phyloP scores from a whole-genome alignment of 108 stramenopile genomes.

The Nannochloropsis salina region DNA sequence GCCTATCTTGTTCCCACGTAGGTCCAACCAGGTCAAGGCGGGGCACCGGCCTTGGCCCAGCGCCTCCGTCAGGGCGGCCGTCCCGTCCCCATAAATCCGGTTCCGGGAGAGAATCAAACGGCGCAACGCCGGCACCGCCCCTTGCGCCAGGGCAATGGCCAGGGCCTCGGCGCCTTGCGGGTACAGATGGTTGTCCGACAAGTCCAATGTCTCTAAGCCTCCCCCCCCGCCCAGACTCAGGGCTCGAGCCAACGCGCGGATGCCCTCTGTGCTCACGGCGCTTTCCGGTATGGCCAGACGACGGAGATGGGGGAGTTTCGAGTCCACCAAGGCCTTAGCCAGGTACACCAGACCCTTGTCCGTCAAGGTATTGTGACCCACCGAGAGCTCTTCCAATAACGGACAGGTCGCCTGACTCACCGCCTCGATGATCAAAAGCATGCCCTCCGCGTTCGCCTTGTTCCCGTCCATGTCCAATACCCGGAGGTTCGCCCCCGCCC shows the following conservation, averaged over 20 bases:
- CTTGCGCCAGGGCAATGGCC: neutral
- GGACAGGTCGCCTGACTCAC: neutral
- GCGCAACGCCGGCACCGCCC: neutral
- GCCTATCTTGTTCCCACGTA: neutral
- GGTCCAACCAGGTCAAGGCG: neutral
- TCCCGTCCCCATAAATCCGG: neutral
- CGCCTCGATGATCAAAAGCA: neutral
- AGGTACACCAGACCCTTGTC: neutral
- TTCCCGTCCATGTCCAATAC: neutral
- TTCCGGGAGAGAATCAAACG: neutral
- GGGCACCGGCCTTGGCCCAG: conserved; percentile 3
- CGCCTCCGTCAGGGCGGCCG: neutral
- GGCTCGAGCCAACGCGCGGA: neutral
- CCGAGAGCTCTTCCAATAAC: neutral
- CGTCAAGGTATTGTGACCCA: neutral
- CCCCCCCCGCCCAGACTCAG: neutral
- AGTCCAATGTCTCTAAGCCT: neutral
- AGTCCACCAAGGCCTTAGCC: neutral
- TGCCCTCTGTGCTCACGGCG: neutral
- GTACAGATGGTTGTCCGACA: neutral
- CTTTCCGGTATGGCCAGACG: neutral
- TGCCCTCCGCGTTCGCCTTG: neutral
- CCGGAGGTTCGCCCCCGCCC: neutral
- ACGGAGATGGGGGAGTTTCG: neutral
- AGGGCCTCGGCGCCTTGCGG: neutral